Conservation (phyloP, 2,329 filamentous ascomycete genomes). For the Cryoendolithus antarcticus region DNA sequence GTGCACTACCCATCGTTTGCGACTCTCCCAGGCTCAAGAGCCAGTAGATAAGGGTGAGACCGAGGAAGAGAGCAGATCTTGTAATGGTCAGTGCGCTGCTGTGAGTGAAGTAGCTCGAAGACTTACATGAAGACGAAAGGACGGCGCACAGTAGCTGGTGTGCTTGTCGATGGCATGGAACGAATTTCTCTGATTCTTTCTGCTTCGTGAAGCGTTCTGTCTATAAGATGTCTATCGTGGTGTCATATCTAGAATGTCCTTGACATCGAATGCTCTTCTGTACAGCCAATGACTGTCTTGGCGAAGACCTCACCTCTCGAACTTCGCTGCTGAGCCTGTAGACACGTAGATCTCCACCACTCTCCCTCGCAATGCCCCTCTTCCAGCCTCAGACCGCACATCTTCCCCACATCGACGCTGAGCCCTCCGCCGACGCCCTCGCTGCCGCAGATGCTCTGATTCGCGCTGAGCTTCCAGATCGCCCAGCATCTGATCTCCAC, state of each 20-base stretch:
- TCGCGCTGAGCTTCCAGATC: slow-evolving; percentile 46
- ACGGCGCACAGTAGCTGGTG: neutral
- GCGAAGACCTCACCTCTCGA: neutral
- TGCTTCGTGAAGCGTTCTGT: too few species aligned
- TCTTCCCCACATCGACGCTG: slow-evolving; percentile 72
- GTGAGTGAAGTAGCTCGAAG: neutral
- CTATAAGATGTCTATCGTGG: too few species aligned
- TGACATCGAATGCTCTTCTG: neutral
- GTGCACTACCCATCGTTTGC: neutral
- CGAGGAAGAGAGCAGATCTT: slow-evolving; percentile 1
- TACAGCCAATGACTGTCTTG: neutral
- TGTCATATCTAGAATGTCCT: too few species aligned
- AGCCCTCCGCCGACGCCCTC: slow-evolving; percentile 52
- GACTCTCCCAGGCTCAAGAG: neutral
- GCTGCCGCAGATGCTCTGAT: slow-evolving; percentile 59
- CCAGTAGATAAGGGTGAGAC: slow-evolving; percentile 2
- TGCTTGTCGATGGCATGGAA: slow-evolving; percentile 1
- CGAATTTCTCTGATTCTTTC: too few species aligned
- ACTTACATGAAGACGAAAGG: slow-evolving; percentile 1
- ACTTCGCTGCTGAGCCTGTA: slow-evolving; percentile 3
- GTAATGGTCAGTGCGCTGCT: neutral
- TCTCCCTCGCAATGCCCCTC: slow-evolving; percentile 45
- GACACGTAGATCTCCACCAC: neutral
- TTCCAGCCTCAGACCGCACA: slow-evolving; percentile 63
- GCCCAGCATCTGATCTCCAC: slow-evolving; percentile 40